Evolutionary conservation across 768 basidiomycete species (phyloP).

Genomic region (Termitomyces sp.): DNA sequence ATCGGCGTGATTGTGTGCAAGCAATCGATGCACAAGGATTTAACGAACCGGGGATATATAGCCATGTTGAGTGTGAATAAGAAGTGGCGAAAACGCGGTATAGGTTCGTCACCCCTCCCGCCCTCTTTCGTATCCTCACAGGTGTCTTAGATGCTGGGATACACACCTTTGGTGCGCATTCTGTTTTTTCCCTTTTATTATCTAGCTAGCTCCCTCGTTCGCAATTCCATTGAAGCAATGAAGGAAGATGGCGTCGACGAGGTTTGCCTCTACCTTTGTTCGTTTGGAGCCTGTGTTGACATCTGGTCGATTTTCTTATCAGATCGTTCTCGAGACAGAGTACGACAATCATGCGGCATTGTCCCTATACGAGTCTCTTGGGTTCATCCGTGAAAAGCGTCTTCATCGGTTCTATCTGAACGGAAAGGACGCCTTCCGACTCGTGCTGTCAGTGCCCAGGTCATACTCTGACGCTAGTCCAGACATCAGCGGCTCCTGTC

Average conservation of each 20-base stretch:
- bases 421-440: slow-evolving; percentile 90
- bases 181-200: slow-evolving; percentile 29
- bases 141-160: slow-evolving; percentile 39
- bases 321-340: slow-evolving; percentile 97
- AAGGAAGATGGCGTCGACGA: slow-evolving; percentile 77
- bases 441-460: slow-evolving; percentile 58
- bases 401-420: slow-evolving; percentile 95
- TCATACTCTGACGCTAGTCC: slow-evolving; percentile 29
- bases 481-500: slow-evolving; percentile 22
- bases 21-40: slow-evolving; percentile 80
- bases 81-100: slow-evolving; percentile 82
- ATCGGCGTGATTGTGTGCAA: slow-evolving; percentile 97
- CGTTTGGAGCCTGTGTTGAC: background rate
- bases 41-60: slow-evolving; percentile 86
- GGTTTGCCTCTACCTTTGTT: slow-evolving; percentile 39
- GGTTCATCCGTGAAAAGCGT: slow-evolving; percentile 94
- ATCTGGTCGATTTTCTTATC: background rate
- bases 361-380: slow-evolving; percentile 84
- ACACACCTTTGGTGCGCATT: slow-evolving; percentile 42
- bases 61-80: slow-evolving; percentile 94
- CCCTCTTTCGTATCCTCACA: slow-evolving; percentile 35
- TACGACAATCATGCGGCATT: slow-evolving; percentile 87
- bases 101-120: slow-evolving; percentile 57
- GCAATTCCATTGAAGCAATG: slow-evolving; percentile 82
- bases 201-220: slow-evolving; percentile 81